Evolutionary conservation across 2,329 filamentous ascomycete species (phyloP), one percentile per base, ranked within the genome.

Genomic region (Coniochaeta pulveracea): DNA sequence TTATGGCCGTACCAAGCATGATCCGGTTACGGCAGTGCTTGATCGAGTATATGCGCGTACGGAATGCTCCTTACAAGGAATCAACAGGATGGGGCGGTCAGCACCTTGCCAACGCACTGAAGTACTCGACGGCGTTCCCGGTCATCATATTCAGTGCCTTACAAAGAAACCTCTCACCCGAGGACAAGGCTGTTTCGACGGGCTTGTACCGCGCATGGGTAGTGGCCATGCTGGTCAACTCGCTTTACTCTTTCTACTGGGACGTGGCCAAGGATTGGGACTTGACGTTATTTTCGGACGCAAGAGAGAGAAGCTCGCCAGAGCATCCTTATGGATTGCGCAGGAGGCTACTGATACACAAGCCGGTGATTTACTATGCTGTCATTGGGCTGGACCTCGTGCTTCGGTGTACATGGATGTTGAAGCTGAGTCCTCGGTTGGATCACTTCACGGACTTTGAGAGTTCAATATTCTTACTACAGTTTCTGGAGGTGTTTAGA

Each of bases 251-350:
- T n/a, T 96, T 96, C 63, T 98, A 91, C 66, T 98, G 91, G 91
- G 91, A 98, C 49, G 77, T 96, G 19, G 71, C 85, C 35, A 91
- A 88, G 61, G 91, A 98, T 64, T 98, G 91, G 91, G 91, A 96
- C 51, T 66, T 98, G 40, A 84, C 81, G 0, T 67, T 96, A 10
- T 83, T 96, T 50, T 73, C 80, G 3, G 54, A 65, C 2, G 53
- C 61, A 10, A 58, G 57, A 23, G 65, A 73, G 40, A 72, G 80
- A 41, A 65, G 66, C 42, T 66, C 69, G 9, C 68, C 69, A 2
- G 73, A 80, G 17, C 72, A 88, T 45, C 74, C 85, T 0, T 91
- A 74, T 52, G 91, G 84, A 2, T 64, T 98, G 27, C 77, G 91
- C 18, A 69, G 76, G 33, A 69, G 80, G 36, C 70, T 88, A 14